A percentile compares a stretch with the other conserved stretches of the same genome.
Evolutionary conservation across 306 rosid species (phyloP).

Genomic region (Gynostemma pentaphyllum): DNA sequence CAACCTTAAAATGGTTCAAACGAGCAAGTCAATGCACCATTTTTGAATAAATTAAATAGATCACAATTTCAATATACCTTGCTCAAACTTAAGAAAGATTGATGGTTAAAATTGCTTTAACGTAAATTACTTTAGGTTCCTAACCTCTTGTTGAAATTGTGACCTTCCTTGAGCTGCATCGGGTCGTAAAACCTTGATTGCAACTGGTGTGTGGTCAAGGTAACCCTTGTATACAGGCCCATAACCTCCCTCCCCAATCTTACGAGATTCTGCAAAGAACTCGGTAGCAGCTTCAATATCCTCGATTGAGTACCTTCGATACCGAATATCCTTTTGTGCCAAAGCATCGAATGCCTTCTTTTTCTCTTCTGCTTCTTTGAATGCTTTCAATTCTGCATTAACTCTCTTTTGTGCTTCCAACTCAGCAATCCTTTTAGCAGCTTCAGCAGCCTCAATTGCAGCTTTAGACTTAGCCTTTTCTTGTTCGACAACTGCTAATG

Average conservation of each 20-base stretch:
- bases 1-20: conserved; percentile 34
- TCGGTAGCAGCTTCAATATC: conserved; percentile 81
- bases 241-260: conserved; percentile 94
- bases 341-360: conserved; percentile 45
- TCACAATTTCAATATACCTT: no score
- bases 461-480: conserved; percentile 76
- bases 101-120: no score
- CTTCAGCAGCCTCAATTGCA: conserved; percentile 88
- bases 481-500: conserved; percentile 54
- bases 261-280: conserved; percentile 41
- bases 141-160: conserved; percentile 84
- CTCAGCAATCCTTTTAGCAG: conserved; percentile 69
- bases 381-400: conserved; percentile 61
- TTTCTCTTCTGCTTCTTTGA: conserved; percentile 64
- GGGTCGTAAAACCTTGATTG: conserved; percentile 89
- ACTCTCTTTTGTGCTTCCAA: conserved; percentile 75
- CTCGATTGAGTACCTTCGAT: conserved; percentile 67
- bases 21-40: background rate
- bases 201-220: conserved; percentile 76
- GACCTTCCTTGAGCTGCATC: conserved; percentile 94
- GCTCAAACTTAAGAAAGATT: no score
- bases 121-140: conserved; percentile 2
- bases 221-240: conserved; percentile 73
- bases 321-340: conserved; percentile 40
- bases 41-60: no score